Conservation (phyloP, 768 basidiomycete species). For the Boletus patriciae region DNA sequence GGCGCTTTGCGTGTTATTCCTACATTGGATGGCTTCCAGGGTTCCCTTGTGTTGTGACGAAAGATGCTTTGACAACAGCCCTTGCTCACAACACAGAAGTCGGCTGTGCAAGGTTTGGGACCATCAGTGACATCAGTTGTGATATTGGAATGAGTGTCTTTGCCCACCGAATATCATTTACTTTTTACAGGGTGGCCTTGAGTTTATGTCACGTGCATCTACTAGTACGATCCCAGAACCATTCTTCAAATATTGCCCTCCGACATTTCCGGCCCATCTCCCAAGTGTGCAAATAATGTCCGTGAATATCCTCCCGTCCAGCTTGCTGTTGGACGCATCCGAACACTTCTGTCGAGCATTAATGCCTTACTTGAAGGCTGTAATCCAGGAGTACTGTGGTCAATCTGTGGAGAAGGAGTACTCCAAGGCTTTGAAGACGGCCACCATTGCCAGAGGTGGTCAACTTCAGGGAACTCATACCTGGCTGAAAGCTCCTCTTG, state of each 20-base stretch:
- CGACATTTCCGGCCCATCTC: slow-evolving; percentile 42
- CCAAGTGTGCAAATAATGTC: slow-evolving; percentile 78
- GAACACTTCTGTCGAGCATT: slow-evolving; percentile 68
- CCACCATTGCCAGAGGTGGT: slow-evolving; percentile 69
- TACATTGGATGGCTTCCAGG: slow-evolving; percentile 79
- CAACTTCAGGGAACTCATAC: slow-evolving; percentile 49
- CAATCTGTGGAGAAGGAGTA: slow-evolving; percentile 29
- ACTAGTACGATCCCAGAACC: slow-evolving; percentile 82
- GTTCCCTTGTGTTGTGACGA: slow-evolving; percentile 80
- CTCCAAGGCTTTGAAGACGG: slow-evolving; percentile 54
- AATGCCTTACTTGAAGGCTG: slow-evolving; percentile 61
- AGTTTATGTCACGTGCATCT: slow-evolving; percentile 75
- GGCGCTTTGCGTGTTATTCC: too few species aligned
- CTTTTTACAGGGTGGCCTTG: slow-evolving; percentile 66
- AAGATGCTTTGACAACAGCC: slow-evolving; percentile 53
- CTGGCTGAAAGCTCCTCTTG: slow-evolving; percentile 59
- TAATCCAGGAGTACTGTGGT: slow-evolving; percentile 47
- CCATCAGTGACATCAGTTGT: slow-evolving; percentile 86
- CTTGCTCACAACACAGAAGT: slow-evolving; percentile 49
- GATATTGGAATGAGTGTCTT: slow-evolving; percentile 64
- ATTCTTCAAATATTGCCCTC: slow-evolving; percentile 54
- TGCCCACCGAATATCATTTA: neutral
- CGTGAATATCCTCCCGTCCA: slow-evolving; percentile 87
- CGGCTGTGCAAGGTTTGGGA: slow-evolving; percentile 58
- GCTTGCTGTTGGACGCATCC: slow-evolving; percentile 81